Evolutionary conservation across 2,329 filamentous ascomycete species (phyloP), one percentile per base, ranked within the genome.

Genomic region (Fusarium dimerum): DNA sequence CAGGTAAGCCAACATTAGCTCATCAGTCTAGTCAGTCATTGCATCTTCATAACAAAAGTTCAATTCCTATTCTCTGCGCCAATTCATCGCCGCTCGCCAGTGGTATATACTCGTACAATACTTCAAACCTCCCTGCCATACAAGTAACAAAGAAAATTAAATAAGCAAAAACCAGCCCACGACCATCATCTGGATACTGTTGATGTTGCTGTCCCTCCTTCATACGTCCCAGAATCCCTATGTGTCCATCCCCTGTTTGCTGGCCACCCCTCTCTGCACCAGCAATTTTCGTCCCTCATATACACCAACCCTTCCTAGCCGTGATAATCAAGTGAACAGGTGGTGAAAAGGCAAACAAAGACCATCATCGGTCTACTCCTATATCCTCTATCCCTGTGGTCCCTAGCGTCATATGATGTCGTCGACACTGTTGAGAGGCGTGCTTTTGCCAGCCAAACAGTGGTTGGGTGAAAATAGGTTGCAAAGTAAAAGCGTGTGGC

Each of bases 301-400:
- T 26, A 26, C 20, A 26, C 20, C 20, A 7, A 7, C 20, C 20
- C 20, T 26, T 26, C 20, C 4, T 26, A 50, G 43, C 50, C 54
- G 43, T 47, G 43, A 40, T 26, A 26, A 26, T 26, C 20, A 26
- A 26, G 5, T 7, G 20, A 7, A 26, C 20, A 26, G 20, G 20
- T 26, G 20, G 20, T 26, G 20, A 41, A 57, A 63, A 46, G 20
- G 7, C 20, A 45, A 50, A 49, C 48, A 34, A 45, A 60, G 54
- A 51, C 48, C 53, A 43, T 48, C 50, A 47, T 52, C 46, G 51
- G 54, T 62, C 47, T 65, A 65, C 62, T 63, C 63, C 61, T 59
- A 42, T 63, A 50, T 55, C 63, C 60, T 65, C 61, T 65, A 65
- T 63, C 59, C 59, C 40, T 61, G 54, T 42, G 48, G 29, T 60